Conservation (phyloP, 495 filamentous ascomycete species). For the Cercophora sp. region DNA sequence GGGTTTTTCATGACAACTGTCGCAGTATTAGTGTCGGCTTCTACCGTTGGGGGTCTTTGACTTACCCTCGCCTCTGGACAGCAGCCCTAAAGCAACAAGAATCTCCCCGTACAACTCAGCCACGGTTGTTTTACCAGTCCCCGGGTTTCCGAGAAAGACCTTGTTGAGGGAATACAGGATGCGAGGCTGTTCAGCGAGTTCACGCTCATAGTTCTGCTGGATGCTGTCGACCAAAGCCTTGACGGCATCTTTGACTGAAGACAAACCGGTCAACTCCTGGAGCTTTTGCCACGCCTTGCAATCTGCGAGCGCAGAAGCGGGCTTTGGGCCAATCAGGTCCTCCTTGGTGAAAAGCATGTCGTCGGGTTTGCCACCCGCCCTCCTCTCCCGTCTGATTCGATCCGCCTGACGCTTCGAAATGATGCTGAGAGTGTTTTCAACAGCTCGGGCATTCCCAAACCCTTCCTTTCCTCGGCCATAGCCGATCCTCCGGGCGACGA, state of each 20-base stretch:
- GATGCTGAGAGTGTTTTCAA: constrained; percentile 56
- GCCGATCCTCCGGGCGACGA: constrained; percentile 59
- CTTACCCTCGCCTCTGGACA: constrained; percentile 61
- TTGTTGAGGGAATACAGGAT: constrained; percentile 61
- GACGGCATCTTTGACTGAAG: constrained; percentile 59
- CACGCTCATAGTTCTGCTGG: constrained; percentile 57
- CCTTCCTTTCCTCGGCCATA: constrained; percentile 59
- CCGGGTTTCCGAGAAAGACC: constrained; percentile 68
- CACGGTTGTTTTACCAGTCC: constrained; percentile 74
- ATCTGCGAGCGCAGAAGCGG: constrained; percentile 44
- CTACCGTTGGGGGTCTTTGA: not conserved
- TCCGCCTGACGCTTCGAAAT: constrained; percentile 57
- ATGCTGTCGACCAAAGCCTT: constrained; percentile 55
- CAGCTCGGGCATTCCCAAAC: constrained; percentile 68
- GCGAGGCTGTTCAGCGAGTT: constrained; percentile 53
- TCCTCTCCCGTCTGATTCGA: constrained; percentile 42
- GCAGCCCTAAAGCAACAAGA: constrained; percentile 54
- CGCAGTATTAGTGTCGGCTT: constrained; percentile 23
- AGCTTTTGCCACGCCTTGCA: constrained; percentile 58
- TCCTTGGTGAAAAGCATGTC: constrained; percentile 52
- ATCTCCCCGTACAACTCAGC: constrained; percentile 70
- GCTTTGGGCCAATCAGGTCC: constrained; percentile 66
- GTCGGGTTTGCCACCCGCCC: constrained; percentile 31
- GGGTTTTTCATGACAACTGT: constrained; percentile 64
- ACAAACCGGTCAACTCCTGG: constrained; percentile 56